These are phyloP conservation scores for Vigna reflexopilosa DNA, from an alignment of 306 rosid genomes.

Conservation along the genomic window DNA sequence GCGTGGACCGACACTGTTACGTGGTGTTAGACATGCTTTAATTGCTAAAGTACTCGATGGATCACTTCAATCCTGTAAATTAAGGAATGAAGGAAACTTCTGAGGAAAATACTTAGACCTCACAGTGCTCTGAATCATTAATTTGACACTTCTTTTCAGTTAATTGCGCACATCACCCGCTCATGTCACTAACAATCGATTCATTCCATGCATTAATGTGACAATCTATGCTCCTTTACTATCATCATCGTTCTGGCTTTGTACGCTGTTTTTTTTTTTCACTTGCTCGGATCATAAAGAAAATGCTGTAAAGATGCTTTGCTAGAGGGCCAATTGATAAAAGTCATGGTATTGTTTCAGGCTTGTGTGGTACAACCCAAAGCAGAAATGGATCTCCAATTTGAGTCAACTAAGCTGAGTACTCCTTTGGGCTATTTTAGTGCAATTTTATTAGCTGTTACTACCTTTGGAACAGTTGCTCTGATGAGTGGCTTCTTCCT, in stretches of 20 bases:
- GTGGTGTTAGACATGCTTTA: not conserved
- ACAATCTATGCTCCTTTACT: not conserved
- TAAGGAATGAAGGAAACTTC: not conserved
- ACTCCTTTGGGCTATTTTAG: slow-evolving; percentile 83
- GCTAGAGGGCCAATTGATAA: slow-evolving; percentile 15
- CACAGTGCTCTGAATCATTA: slow-evolving; percentile 4
- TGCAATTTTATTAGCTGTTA: slow-evolving; percentile 66
- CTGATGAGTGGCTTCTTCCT: slow-evolving; percentile 92
- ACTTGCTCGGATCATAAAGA: not conserved
- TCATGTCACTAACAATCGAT: not conserved
- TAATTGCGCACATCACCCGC: not conserved
- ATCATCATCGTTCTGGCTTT: not conserved
- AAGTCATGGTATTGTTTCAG: slow-evolving; percentile 43
- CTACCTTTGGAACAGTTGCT: slow-evolving; percentile 94
- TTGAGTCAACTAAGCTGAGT: slow-evolving; percentile 79
- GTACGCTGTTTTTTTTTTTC: not conserved
- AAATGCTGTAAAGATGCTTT: slow-evolving; percentile 3
- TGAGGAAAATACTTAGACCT: not conserved
- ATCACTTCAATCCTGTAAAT: not conserved
- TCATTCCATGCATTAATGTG: not conserved
- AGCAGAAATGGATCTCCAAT: slow-evolving; percentile 91
- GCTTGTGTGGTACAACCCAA: slow-evolving; percentile 96
- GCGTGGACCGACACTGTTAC: not conserved
- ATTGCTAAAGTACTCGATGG: not conserved
- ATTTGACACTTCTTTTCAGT: not conserved